phyloP scores from a whole-genome alignment of 1,284 basidiomycete genomes.

The Ustanciosporium gigantosporum region DNA sequence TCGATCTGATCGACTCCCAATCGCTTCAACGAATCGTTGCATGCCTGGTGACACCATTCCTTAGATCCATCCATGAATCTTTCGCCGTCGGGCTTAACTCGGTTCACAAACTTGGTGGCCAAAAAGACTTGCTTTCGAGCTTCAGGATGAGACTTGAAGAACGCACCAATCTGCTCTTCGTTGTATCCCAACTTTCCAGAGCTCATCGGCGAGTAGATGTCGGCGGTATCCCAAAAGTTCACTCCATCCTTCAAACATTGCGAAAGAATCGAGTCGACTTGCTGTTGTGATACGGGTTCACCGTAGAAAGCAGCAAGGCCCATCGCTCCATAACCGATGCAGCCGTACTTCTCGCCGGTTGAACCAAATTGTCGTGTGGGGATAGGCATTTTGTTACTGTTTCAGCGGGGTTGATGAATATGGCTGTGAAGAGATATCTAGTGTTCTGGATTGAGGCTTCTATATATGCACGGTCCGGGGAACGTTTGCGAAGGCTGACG shows the following conservation, averaged over 20 bases:
- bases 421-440: too few species aligned
- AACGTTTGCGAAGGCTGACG: too few species aligned
- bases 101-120: slow-evolving; percentile 62
- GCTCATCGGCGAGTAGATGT: slow-evolving; percentile 39
- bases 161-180: slow-evolving; percentile 61
- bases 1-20: slow-evolving; percentile 61
- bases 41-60: slow-evolving; percentile 59
- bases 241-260: slow-evolving; percentile 28
- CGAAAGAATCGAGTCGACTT: slow-evolving; percentile 19
- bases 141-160: slow-evolving; percentile 52
- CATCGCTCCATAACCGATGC: slow-evolving; percentile 43
- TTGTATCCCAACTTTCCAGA: slow-evolving; percentile 55
- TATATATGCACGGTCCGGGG: too few species aligned
- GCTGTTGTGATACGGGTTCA: slow-evolving; percentile 10
- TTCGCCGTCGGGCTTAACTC: slow-evolving; percentile 23
- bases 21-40: slow-evolving; percentile 57
- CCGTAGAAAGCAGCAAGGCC: slow-evolving; percentile 45
- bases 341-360: slow-evolving; percentile 24
- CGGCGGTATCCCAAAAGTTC: slow-evolving; percentile 37
- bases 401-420: not conserved
- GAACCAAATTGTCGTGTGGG: slow-evolving; percentile 38
- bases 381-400: slow-evolving; percentile 14
- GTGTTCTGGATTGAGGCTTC: too few species aligned
- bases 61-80: slow-evolving; percentile 25
- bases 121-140: slow-evolving; percentile 61